A percentile compares a stretch with the other conserved stretches of the same genome.
These are phyloP conservation scores for Aspergillus ostianus DNA, from an alignment of 495 filamentous ascomycete genomes.

Conservation along the genomic window DNA sequence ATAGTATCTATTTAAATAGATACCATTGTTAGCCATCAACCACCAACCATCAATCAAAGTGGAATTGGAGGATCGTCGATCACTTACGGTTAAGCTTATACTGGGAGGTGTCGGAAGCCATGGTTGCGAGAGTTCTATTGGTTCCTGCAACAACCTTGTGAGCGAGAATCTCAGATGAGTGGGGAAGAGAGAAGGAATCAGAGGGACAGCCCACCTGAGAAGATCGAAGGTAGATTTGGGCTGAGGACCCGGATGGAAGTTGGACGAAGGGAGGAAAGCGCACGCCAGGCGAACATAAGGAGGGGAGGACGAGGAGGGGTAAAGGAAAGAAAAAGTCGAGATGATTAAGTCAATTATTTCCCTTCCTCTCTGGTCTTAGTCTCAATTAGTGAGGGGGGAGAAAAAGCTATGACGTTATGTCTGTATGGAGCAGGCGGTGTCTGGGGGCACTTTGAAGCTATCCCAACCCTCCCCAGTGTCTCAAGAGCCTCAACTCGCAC, in stretches of 20 bases:
- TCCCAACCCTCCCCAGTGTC: background rate
- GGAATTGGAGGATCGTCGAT: background rate
- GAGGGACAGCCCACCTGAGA: slow-evolving; percentile 17
- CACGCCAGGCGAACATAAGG: slow-evolving; percentile 23
- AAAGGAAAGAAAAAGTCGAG: slow-evolving; percentile 4
- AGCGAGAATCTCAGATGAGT: slow-evolving; percentile 8
- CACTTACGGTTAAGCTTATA: slow-evolving; percentile 86
- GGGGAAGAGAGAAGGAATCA: background rate
- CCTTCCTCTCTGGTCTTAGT: no score
- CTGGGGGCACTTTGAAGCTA: background rate
- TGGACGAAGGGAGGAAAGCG: slow-evolving; percentile 17
- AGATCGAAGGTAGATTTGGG: slow-evolving; percentile 16
- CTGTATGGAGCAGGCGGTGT: background rate
- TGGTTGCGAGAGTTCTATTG: slow-evolving; percentile 51
- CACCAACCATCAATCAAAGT: slow-evolving; percentile 12
- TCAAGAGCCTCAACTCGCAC: no score
- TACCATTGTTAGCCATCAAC: slow-evolving; percentile 12
- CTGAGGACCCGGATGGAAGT: slow-evolving; percentile 29
- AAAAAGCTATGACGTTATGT: slow-evolving; percentile 6
- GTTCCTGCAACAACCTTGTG: slow-evolving; percentile 20
- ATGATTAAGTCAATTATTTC: slow-evolving; percentile 4
- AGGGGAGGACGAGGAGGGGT: slow-evolving; percentile 4
- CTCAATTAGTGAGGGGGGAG: slow-evolving; percentile 9
- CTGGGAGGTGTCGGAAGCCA: slow-evolving; percentile 74
- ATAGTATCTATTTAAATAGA: slow-evolving; percentile 49